Evolutionary conservation across 75 land plant genomes (phyloP).

Genomic region (Picea glauca): DNA sequence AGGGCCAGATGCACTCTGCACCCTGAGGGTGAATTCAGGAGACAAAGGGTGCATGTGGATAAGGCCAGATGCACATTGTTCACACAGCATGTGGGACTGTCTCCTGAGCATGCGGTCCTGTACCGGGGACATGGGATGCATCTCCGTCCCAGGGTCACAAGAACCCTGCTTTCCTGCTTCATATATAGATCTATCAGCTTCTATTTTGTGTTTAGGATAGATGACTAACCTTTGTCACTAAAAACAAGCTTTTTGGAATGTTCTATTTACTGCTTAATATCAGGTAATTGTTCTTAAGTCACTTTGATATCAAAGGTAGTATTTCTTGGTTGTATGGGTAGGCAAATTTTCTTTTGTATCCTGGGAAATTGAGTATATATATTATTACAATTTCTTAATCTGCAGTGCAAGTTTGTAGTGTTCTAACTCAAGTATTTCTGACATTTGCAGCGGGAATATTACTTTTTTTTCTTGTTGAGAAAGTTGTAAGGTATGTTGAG

Average conservation of each 20-base stretch:
- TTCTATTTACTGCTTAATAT: background rate
- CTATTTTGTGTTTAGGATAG: background rate
- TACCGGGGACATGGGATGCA: too few species aligned
- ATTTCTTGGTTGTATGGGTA: background rate
- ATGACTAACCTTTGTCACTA: background rate
- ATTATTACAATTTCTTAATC: background rate
- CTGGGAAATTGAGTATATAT: background rate
- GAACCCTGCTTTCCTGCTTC: background rate
- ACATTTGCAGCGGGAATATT: slow-evolving; percentile 78
- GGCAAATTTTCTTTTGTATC: background rate
- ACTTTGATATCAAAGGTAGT: background rate
- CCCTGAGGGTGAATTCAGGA: too few species aligned
- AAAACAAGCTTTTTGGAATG: background rate
- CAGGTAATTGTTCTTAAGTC: background rate
- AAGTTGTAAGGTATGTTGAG: slow-evolving; percentile 91
- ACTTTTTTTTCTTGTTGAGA: slow-evolving; percentile 91
- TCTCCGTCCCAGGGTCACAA: too few species aligned
- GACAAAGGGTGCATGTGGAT: too few species aligned
- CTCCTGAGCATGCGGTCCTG: too few species aligned
- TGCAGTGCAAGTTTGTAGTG: background rate
- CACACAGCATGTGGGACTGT: too few species aligned
- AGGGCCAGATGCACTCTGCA: too few species aligned
- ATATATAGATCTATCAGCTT: background rate
- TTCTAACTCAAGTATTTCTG: slow-evolving; percentile 4
- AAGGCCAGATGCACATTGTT: too few species aligned